Evolutionary conservation across 352 stramenopile genomes (phyloP).

Genomic region (Globisporangium irregulare): DNA sequence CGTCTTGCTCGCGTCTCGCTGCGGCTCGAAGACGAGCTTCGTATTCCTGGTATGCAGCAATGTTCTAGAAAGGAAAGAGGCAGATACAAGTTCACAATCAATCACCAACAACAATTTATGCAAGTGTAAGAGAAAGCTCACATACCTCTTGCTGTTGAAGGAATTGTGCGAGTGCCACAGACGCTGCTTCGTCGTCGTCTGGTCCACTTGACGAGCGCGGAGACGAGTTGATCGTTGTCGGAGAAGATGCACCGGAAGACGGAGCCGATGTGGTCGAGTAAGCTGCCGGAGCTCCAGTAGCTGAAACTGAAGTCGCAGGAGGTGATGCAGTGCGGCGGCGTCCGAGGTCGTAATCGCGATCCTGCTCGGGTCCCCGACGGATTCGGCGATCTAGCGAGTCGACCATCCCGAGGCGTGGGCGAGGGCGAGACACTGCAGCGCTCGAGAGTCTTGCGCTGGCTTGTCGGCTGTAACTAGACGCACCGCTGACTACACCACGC

Average conservation of each 20-base stretch:
- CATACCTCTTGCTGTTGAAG: constrained; percentile 70
- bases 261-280: background rate
- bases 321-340: constrained; percentile 2
- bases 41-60: constrained; percentile 67
- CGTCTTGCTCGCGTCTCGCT: constrained; percentile 18
- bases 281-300: background rate
- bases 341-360: constrained; percentile 15
- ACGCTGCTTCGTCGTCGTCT: constrained; percentile 58
- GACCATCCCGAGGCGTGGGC: constrained; percentile 14
- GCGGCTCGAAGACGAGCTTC: constrained; percentile 32
- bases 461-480: background rate
- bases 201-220: constrained; percentile 12
- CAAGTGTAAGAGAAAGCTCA: background rate
- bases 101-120: background rate
- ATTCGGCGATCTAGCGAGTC: constrained; percentile 15
- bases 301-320: background rate
- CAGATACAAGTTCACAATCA: background rate
- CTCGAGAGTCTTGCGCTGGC: background rate
- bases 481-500: background rate
- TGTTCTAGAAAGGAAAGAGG: constrained; percentile 34
- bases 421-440: constrained; percentile 5
- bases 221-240: constrained; percentile 21
- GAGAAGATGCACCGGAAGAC: constrained; percentile 24
- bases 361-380: constrained; percentile 15
- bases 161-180: constrained; percentile 58